Conservation (phyloP, 331 rosid species). For the Pyrus hybrid region DNA sequence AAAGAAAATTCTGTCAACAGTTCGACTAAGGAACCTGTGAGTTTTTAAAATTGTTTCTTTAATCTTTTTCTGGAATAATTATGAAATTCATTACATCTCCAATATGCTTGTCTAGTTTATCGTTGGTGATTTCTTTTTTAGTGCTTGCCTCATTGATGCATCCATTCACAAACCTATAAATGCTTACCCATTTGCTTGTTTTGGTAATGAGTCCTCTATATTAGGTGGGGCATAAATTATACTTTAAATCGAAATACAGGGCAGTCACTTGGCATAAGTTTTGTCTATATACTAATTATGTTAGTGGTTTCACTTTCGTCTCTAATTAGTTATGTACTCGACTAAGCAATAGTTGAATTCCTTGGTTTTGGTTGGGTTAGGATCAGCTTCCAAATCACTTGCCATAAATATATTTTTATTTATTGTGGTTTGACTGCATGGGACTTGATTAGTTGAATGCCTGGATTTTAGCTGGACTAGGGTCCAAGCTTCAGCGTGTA, state of each 20-base stretch:
- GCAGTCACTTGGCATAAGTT: neutral
- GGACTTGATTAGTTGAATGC: neutral
- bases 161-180: no score
- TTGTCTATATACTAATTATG: no score
- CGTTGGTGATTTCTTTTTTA: no score
- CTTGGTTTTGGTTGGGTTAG: neutral
- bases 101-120: neutral
- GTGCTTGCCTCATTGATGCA: no score
- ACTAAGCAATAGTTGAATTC: neutral
- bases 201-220: neutral
- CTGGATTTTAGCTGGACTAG: neutral
- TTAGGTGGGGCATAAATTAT: neutral
- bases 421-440: neutral
- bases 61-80: neutral
- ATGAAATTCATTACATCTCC: neutral
- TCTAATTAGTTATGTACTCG: neutral
- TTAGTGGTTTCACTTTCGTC: no score
- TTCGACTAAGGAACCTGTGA: constrained; percentile 43
- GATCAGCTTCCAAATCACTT: neutral
- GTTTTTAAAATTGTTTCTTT: constrained; percentile 15
- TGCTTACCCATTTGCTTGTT: neutral
- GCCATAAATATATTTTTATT: neutral
- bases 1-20: constrained; percentile 28
- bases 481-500: neutral
- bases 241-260: neutral